A percentile compares a stretch with the other conserved stretches of the same genome.
Conservation (phyloP, 345 rosid genomes). For the Eucalyptus sideroxylon region DNA sequence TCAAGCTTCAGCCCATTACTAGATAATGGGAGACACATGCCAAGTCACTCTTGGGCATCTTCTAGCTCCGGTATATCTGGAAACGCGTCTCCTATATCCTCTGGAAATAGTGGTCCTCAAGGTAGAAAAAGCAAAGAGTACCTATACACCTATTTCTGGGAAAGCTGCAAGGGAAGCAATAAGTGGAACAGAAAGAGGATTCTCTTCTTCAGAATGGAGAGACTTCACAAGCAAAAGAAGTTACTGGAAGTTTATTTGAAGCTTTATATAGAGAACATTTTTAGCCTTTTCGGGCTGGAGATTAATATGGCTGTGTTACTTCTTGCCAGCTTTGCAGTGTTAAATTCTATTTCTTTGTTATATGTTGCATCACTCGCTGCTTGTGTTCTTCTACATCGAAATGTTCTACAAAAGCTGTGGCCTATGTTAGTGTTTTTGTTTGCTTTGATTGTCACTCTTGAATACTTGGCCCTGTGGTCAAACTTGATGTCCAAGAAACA, state of each 20-base stretch:
- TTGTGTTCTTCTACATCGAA: conserved; percentile 19
- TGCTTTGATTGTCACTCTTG: conserved; percentile 14
- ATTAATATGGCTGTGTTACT: conserved; percentile 31
- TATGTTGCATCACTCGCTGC: conserved; percentile 26
- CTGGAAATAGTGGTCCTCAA: background rate
- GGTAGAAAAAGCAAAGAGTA: conserved; percentile 1
- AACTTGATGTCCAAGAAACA: background rate
- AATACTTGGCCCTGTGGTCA: conserved; percentile 29
- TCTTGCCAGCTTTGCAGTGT: conserved; percentile 34
- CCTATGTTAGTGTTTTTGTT: conserved; percentile 21
- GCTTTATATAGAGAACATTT: conserved; percentile 26
- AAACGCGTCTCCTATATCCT: background rate
- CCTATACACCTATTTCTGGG: conserved; percentile 10
- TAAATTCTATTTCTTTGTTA: conserved; percentile 26
- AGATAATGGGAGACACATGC: background rate
- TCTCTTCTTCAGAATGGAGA: conserved; percentile 17
- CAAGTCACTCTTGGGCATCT: conserved; percentile 10
- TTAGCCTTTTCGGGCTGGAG: conserved; percentile 33
- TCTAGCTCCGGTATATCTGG: background rate
- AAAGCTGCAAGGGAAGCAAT: conserved; percentile 11
- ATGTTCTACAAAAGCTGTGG: conserved; percentile 15
- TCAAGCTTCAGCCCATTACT: background rate
- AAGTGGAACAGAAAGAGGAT: conserved; percentile 20
- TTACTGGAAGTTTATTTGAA: conserved; percentile 8
- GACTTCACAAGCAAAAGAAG: conserved; percentile 22